phyloP scores from a whole-genome alignment of 306 rosid genomes.

The Citrullus mucosospermus region DNA sequence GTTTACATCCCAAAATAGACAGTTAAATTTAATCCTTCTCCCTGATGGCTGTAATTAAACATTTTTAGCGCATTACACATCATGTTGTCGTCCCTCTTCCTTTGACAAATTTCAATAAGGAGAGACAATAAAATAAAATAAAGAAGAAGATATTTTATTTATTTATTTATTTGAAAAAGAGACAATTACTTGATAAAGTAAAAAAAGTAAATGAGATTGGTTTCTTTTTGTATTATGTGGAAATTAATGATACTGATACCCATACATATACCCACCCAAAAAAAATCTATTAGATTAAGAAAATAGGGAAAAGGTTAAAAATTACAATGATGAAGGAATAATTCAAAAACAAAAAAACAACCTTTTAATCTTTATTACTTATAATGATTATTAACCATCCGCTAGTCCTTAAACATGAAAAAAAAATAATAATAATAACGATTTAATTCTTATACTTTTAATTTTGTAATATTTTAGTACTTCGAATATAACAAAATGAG shows the following conservation, averaged over 20 bases:
- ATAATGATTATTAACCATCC: too few relatives aligned
- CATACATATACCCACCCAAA: background rate
- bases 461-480: too few relatives aligned
- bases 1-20: background rate
- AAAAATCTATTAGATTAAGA: background rate
- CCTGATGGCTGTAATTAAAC: background rate
- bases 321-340: background rate
- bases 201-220: background rate
- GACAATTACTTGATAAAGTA: background rate
- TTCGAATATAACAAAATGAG: too few relatives aligned
- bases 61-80: background rate
- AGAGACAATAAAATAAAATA: too few relatives aligned
- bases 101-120: too few relatives aligned
- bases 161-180: too few relatives aligned
- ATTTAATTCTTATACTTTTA: too few relatives aligned
- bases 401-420: too few relatives aligned
- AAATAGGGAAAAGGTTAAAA: background rate
- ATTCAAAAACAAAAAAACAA: background rate
- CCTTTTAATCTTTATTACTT: too few relatives aligned
- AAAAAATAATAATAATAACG: too few relatives aligned
- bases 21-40: too few relatives aligned
- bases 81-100: background rate
- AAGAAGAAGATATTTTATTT: too few relatives aligned
- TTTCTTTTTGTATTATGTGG: background rate
- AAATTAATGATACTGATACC: background rate